Base-by-base conservation (phyloP, 2,329 filamentous ascomycete species). In the Sclerotinia subarctica region DNA sequence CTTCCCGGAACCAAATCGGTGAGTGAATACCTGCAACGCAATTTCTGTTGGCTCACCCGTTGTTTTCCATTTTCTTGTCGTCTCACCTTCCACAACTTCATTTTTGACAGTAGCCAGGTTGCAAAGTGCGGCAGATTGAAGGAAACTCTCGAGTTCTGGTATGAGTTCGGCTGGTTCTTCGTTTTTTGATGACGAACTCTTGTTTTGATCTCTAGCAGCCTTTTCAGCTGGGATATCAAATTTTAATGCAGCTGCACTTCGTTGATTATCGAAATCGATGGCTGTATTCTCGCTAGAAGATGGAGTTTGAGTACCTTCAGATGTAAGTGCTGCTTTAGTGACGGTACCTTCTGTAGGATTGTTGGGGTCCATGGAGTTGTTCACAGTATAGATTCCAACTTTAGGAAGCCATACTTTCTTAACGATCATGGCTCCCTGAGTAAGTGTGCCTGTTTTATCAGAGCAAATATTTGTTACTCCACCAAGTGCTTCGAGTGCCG, bases 381-480 rank as follows among this genome's bases (percentile, higher is more conserved):
- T 79, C 42, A 88, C 80, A 2, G 80, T 82, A 75, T 86, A 82
- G 24, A 82, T 82, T 3, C 84, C 84, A 38, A 80, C 78, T 19
- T 80, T 80, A 3, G 85, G 84, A 19, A 88, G 80, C 83, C 84
- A 86, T 1, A 82, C 84, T 70, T 84, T 85, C 53, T 84, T 81
- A 8, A 85, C 82, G n/a, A 88, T 82, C 86, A 88, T 88, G 71
- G 85, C 85, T 26, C 75, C 76, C 69, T 77, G 72, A 8, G 89
- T 91, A 68, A 91, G 79, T 0, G 88, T 91, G 1, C 90, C 90
- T 0, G 90, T 93, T 81, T 93, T 93, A 77, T 93, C 90, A 0
- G 89, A 92, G 77, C 90, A 92, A 53, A 93, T 88, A 15, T 91
- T 86, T 0, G 88, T 86, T 38, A 87, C 84, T 58, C 81, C 84